Conservation (phyloP, 2,329 filamentous ascomycete genomes). For the Colletotrichum liriopes region DNA sequence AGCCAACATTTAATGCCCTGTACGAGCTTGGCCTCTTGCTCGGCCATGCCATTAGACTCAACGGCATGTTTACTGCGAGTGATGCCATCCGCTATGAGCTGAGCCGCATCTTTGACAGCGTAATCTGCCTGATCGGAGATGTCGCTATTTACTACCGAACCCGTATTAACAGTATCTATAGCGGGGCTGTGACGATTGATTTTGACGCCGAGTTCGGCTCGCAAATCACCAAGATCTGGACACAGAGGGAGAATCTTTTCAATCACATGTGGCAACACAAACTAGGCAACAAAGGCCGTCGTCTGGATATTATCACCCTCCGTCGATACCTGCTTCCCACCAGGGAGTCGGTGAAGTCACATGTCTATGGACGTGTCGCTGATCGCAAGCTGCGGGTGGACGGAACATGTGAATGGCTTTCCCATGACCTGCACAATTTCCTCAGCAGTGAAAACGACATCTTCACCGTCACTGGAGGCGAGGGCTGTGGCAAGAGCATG, state of each 20-base stretch:
- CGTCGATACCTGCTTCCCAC: constrained; percentile 51
- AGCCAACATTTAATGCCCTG: constrained; percentile 57
- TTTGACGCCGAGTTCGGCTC: constrained; percentile 56
- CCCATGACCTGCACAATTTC: constrained; percentile 54
- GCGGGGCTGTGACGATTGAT: constrained; percentile 50
- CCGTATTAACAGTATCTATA: constrained; percentile 51
- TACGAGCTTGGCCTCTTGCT: constrained; percentile 58
- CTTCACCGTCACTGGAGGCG: constrained; percentile 53
- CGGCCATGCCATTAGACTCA: constrained; percentile 55
- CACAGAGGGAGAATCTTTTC: constrained; percentile 51
- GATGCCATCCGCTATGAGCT: constrained; percentile 51
- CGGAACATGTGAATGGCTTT: constrained; percentile 59
- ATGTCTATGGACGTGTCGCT: constrained; percentile 55
- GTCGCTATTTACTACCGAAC: constrained; percentile 55
- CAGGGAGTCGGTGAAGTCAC: constrained; percentile 45
- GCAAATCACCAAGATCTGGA: constrained; percentile 54
- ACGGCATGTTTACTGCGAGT: constrained; percentile 53
- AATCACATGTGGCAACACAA: constrained; percentile 55
- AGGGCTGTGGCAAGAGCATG: constrained; percentile 56
- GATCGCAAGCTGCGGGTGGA: constrained; percentile 57
- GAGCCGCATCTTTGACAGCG: constrained; percentile 53
- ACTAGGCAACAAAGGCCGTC: constrained; percentile 47
- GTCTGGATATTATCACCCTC: constrained; percentile 49
- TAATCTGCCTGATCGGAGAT: constrained; percentile 54
- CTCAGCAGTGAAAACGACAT: constrained; percentile 53